These are phyloP conservation scores for Eutrema salsugineum DNA, from an alignment of 441 rosid species.

Conservation along the genomic window DNA sequence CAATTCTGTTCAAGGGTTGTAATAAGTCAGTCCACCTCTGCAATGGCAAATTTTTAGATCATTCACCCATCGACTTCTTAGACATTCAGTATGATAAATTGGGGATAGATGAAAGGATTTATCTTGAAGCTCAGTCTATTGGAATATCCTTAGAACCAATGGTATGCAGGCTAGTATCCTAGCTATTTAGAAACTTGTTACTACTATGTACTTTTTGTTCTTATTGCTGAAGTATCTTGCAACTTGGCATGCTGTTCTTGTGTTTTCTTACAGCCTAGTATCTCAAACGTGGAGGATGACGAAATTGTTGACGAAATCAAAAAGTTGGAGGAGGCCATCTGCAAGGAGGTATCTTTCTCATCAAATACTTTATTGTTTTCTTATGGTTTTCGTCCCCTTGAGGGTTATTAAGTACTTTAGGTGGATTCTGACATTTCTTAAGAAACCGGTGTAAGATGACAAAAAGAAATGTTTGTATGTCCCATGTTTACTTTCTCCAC, in stretches of 20 bases:
- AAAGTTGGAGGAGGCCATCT: constrained; percentile 54
- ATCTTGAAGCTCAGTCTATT: constrained; percentile 73
- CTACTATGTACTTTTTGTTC: constrained; percentile 7
- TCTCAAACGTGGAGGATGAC: constrained; percentile 52
- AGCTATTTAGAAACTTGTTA: neutral
- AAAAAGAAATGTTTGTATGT: neutral
- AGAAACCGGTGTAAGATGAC: neutral
- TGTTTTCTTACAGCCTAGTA: constrained; percentile 50
- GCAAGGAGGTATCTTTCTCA: constrained; percentile 56
- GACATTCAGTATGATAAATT: constrained; percentile 54
- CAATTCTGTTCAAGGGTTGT: constrained; percentile 29
- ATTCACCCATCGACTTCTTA: constrained; percentile 38
- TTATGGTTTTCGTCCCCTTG: neutral
- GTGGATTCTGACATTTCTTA: neutral
- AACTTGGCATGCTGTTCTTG: constrained; percentile 6
- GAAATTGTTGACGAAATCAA: constrained; percentile 53
- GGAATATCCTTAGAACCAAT: constrained; percentile 67
- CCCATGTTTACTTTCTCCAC: constrained; percentile 15
- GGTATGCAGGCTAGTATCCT: constrained; percentile 40
- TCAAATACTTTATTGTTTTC: neutral
- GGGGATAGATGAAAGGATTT: constrained; percentile 69
- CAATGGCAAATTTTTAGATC: constrained; percentile 47
- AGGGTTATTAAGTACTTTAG: neutral
- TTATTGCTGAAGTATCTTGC: constrained; percentile 4
- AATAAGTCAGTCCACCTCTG: constrained; percentile 37